Percentiles rank a stretch among this genome's conserved stretches.
Evolutionary conservation across 2,329 filamentous ascomycete species (phyloP).

Genomic region (Cercospora sesami): DNA sequence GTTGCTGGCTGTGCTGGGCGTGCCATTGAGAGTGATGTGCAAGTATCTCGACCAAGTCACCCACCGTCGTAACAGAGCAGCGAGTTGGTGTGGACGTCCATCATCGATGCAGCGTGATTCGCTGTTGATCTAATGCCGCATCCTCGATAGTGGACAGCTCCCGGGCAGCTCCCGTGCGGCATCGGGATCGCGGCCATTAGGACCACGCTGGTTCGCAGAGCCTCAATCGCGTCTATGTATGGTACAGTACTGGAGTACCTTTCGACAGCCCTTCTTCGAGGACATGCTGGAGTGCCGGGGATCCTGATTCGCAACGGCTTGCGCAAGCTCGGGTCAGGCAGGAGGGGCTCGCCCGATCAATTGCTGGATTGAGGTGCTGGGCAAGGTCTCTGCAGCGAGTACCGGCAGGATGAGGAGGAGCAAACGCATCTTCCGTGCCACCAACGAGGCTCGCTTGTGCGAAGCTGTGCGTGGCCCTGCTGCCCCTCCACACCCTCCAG

Average conservation of each 20-base stretch:
- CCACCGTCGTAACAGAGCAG: neutral
- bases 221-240: neutral
- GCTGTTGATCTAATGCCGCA: neutral
- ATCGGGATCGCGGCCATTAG: neutral
- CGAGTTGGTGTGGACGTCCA: neutral
- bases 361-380: neutral
- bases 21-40: neutral
- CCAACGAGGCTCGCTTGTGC: neutral
- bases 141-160: neutral
- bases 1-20: neutral
- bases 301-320: neutral
- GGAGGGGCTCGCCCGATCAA: constrained; percentile 5
- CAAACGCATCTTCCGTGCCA: neutral
- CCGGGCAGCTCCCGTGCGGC: neutral
- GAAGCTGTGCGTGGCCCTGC: neutral
- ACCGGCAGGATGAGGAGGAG: constrained; percentile 5
- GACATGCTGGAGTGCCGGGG: neutral
- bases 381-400: neutral
- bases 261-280: neutral
- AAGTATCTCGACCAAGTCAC: neutral
- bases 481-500: neutral
- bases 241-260: too few species aligned
- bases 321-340: neutral
- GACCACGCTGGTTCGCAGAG: neutral
- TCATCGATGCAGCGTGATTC: neutral